phyloP scores from a whole-genome alignment of 164 flowering plant species.

The Stephania cephalantha region DNA sequence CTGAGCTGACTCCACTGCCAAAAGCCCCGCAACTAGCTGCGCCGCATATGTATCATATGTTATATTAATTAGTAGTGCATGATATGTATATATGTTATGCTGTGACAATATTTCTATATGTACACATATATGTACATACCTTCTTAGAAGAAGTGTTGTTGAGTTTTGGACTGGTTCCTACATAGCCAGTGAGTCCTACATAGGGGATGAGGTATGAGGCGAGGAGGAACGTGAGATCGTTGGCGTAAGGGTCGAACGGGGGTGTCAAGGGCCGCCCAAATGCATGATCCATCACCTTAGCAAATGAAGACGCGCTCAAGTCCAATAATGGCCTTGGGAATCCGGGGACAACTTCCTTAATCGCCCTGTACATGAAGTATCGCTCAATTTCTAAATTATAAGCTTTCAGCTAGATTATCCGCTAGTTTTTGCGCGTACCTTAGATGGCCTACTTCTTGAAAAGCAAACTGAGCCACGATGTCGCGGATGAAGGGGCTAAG shows the following conservation, averaged over 20 bases:
- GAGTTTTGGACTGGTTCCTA: slow-evolving; percentile 56
- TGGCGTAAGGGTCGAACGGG: slow-evolving; percentile 72
- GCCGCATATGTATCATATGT: neutral
- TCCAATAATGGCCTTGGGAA: slow-evolving; percentile 71
- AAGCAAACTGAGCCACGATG: slow-evolving; percentile 54
- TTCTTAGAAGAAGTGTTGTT: slow-evolving; percentile 19
- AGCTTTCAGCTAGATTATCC: too few relatives aligned
- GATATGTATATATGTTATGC: too few relatives aligned
- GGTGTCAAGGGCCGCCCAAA: slow-evolving; percentile 44
- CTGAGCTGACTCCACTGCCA: slow-evolving; percentile 82
- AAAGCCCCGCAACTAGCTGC: slow-evolving; percentile 62
- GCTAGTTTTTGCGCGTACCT: slow-evolving; percentile 26
- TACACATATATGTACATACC: slow-evolving; percentile 14
- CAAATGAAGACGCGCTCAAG: slow-evolving; percentile 44
- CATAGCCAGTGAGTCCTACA: slow-evolving; percentile 87
- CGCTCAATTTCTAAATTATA: too few relatives aligned
- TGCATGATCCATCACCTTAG: slow-evolving; percentile 43
- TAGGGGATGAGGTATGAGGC: slow-evolving; percentile 75
- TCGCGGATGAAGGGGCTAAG: slow-evolving; percentile 39
- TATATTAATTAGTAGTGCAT: too few relatives aligned
- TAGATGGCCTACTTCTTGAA: slow-evolving; percentile 76
- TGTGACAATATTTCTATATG: too few relatives aligned
- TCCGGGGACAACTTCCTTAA: slow-evolving; percentile 41
- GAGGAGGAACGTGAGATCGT: slow-evolving; percentile 48
- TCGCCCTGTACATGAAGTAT: slow-evolving; percentile 42